phyloP scores from a whole-genome alignment of 306 rosid species.

The Trichosanthes truncata region DNA sequence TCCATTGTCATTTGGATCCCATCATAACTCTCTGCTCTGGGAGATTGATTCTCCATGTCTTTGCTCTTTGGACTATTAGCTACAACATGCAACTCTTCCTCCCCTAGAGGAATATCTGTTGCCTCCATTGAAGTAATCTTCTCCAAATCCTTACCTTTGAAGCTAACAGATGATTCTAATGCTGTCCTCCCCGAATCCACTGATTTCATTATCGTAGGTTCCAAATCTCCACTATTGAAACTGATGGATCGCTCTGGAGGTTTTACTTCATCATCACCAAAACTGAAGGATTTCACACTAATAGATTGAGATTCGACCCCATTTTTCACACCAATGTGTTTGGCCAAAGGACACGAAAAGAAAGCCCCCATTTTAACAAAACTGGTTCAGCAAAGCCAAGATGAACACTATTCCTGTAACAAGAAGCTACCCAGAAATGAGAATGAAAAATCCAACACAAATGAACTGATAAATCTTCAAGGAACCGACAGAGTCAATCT shows the following conservation, averaged over 20 bases:
- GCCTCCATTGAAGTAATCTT: not conserved
- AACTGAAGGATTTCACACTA: conserved; percentile 3
- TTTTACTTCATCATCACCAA: conserved; percentile 5
- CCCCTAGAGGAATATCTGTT: not conserved
- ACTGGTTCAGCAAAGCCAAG: not conserved
- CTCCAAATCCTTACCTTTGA: not conserved
- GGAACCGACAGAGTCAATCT: not conserved
- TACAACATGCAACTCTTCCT: not conserved
- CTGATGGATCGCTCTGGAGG: conserved; percentile 1
- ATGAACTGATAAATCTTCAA: not conserved
- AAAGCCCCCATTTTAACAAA: conserved; percentile 6
- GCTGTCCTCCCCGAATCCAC: not conserved
- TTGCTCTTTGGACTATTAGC: not conserved
- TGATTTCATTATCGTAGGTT: not conserved
- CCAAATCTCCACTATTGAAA: conserved; percentile 1
- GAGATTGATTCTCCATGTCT: not conserved
- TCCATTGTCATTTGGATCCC: not conserved
- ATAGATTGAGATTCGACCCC: not conserved
- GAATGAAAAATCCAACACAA: not conserved
- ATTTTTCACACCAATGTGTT: not conserved
- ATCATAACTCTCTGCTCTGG: not conserved
- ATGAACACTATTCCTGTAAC: not conserved
- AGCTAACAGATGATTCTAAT: conserved; percentile 2
- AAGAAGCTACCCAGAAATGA: not conserved
- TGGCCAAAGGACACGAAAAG: not conserved